A percentile compares a stretch with the other conserved stretches of the same genome.
Evolutionary conservation across 495 filamentous ascomycete genomes (phyloP).

Genomic region (Hypomontagnella submonticulosa): DNA sequence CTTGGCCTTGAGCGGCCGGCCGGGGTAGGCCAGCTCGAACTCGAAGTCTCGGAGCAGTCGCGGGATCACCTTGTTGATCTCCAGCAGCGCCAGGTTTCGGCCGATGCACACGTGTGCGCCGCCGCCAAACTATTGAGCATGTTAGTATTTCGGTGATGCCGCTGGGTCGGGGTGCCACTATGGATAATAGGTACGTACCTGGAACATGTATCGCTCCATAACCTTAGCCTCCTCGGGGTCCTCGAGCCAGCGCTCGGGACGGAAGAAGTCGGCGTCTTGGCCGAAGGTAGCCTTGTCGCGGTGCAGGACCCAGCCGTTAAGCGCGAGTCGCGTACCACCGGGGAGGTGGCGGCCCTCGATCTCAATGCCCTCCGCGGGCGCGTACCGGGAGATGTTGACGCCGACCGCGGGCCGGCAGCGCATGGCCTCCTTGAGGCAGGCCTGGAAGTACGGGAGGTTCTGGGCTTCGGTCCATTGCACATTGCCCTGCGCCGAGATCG

Average conservation of each 20-base stretch:
- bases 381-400: slow-evolving; percentile 63
- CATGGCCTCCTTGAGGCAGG: slow-evolving; percentile 74
- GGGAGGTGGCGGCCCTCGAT: slow-evolving; percentile 66
- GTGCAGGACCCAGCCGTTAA: slow-evolving; percentile 66
- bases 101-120: slow-evolving; percentile 67
- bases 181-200: slow-evolving; percentile 48
- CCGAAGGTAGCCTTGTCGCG: slow-evolving; percentile 68
- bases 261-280: slow-evolving; percentile 68
- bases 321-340: slow-evolving; percentile 60
- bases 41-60: slow-evolving; percentile 61
- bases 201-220: slow-evolving; percentile 64
- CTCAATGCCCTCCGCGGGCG: slow-evolving; percentile 63
- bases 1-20: slow-evolving; percentile 57
- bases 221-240: slow-evolving; percentile 55
- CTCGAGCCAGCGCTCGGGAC: slow-evolving; percentile 74
- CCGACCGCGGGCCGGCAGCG: slow-evolving; percentile 72
- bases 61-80: slow-evolving; percentile 68
- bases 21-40: slow-evolving; percentile 61
- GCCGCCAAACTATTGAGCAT: slow-evolving; percentile 57
- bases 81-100: slow-evolving; percentile 64
- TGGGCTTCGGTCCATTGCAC: slow-evolving; percentile 59
- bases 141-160: background rate
- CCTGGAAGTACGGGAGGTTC: slow-evolving; percentile 68
- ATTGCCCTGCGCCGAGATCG: slow-evolving; percentile 56
- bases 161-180: background rate